These are phyloP conservation scores for Cyberlindnera petersonii DNA, from an alignment of 805 yeast species.

Conservation along the genomic window DNA sequence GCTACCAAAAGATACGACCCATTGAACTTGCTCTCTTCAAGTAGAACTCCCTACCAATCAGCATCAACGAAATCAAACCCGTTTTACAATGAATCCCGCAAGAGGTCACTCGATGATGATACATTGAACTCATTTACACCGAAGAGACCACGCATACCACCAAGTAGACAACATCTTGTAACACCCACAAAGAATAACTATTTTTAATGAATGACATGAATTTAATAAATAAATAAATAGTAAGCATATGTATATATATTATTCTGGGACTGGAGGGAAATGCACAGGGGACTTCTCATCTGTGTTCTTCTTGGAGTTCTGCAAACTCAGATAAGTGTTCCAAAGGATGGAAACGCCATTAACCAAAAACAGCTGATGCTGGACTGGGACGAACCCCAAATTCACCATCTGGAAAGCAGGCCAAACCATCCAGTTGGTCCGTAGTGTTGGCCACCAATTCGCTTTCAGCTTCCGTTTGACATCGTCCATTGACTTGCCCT, in stretches of 20 bases:
- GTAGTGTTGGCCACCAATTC: conserved; percentile 64
- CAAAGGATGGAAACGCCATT: conserved; percentile 73
- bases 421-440: conserved; percentile 85
- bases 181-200: conserved; percentile 2
- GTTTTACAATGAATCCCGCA: no score
- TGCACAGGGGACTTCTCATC: conserved; percentile 28
- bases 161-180: background rate
- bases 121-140: conserved; percentile 2
- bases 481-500: conserved; percentile 41
- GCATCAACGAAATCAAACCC: no score
- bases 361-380: conserved; percentile 62
- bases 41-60: no score
- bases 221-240: background rate
- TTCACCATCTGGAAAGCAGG: conserved; percentile 80
- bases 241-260: conserved; percentile 2
- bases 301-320: conserved; percentile 39
- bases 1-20: background rate
- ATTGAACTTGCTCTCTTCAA: conserved; percentile 1
- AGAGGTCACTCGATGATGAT: background rate
- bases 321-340: conserved; percentile 73
- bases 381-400: conserved; percentile 71
- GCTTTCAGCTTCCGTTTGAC: conserved; percentile 41
- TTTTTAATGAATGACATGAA: background rate
- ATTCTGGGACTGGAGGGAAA: conserved; percentile 39
- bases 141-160: conserved; percentile 3